phyloP scores from a whole-genome alignment of 306 rosid species.

The Cucumis melo region DNA sequence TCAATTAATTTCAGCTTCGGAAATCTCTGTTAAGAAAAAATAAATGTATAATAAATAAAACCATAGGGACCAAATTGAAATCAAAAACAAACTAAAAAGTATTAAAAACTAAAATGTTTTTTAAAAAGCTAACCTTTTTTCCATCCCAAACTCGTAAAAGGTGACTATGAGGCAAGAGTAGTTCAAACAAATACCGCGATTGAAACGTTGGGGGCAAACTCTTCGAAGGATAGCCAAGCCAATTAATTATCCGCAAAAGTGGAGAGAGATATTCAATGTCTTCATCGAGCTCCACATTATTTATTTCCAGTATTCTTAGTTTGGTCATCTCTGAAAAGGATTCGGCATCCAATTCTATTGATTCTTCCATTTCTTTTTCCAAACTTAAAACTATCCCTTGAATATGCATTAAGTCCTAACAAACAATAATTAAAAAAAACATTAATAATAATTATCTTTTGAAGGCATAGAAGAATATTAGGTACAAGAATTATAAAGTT shows the following conservation, averaged over 20 bases:
- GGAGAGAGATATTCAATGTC: not conserved
- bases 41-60: too few relatives aligned
- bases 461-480: not conserved
- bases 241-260: not conserved
- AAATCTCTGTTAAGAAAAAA: not conserved
- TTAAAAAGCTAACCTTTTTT: not conserved
- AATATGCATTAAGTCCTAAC: not conserved
- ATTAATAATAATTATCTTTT: not conserved
- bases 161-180: not conserved
- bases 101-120: not conserved
- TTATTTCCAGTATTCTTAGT: constrained; percentile 3
- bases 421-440: not conserved
- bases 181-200: not conserved
- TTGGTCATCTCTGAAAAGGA: not conserved
- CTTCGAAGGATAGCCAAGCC: not conserved
- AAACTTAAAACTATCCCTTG: not conserved
- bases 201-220: not conserved
- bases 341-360: not conserved
- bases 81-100: not conserved
- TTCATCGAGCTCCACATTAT: not conserved
- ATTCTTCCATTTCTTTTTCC: not conserved
- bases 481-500: not conserved
- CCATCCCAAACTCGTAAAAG: not conserved
- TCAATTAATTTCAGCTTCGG: not conserved
- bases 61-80: not conserved